Evolutionary conservation across 257 asterid genomes (phyloP).

Genomic region (Gynochthodes officinalis): DNA sequence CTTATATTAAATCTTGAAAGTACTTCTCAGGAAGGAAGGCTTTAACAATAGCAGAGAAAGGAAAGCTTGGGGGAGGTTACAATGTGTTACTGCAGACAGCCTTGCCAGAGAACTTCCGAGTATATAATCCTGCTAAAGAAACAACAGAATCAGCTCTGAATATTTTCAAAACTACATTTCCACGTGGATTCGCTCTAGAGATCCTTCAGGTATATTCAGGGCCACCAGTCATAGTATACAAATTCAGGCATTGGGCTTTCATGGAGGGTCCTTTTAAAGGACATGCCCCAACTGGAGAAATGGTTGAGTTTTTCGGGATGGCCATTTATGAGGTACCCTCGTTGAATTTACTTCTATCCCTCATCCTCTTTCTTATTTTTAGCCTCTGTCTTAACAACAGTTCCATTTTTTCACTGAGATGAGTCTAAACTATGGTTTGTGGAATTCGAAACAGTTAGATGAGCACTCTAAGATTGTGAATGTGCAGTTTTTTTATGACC

Average conservation of each 20-base stretch:
- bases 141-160: slow-evolving; percentile 51
- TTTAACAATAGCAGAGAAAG: slow-evolving; percentile 35
- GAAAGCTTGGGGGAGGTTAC: slow-evolving; percentile 67
- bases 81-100: slow-evolving; percentile 65
- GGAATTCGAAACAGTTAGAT: slow-evolving; percentile 34
- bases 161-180: slow-evolving; percentile 48
- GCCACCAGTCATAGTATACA: slow-evolving; percentile 57
- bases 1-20: background rate
- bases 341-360: background rate
- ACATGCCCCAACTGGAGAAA: slow-evolving; percentile 58
- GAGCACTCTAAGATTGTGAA: slow-evolving; percentile 52
- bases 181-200: slow-evolving; percentile 70
- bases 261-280: slow-evolving; percentile 66
- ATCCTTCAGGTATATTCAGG: slow-evolving; percentile 68
- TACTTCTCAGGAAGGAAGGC: slow-evolving; percentile 21
- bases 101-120: slow-evolving; percentile 47
- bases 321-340: slow-evolving; percentile 45
- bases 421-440: background rate
- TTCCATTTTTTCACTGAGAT: too few species aligned
- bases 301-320: slow-evolving; percentile 49
- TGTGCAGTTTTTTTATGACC: slow-evolving; percentile 51
- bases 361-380: too few species aligned
- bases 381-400: too few species aligned
- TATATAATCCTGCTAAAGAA: slow-evolving; percentile 57
- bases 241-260: slow-evolving; percentile 81